phyloP scores from a whole-genome alignment of 179 eudicot species.

The Kewa caespitosa region DNA sequence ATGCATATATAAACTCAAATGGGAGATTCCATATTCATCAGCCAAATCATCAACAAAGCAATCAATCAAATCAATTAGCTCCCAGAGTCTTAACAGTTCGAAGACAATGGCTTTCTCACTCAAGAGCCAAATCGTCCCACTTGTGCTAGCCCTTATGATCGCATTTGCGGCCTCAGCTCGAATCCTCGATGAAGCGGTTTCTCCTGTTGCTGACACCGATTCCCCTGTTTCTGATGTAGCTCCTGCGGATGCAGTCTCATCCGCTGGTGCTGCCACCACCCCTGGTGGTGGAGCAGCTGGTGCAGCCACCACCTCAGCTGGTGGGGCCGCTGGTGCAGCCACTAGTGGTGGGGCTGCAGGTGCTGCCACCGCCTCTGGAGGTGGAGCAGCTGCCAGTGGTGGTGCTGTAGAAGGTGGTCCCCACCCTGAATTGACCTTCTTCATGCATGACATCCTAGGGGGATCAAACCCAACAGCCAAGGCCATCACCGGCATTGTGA shows the following conservation, averaged over 20 bases:
- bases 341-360: slow-evolving; percentile 1
- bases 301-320: slow-evolving; percentile 11
- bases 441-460: slow-evolving; percentile 94
- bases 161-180: slow-evolving; percentile 54
- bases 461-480: slow-evolving; percentile 81
- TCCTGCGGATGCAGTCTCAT: slow-evolving; percentile 20
- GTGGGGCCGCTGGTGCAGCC: slow-evolving; percentile 9
- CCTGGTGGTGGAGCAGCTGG: slow-evolving; percentile 23
- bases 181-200: slow-evolving; percentile 51
- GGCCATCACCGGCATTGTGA: slow-evolving; percentile 81
- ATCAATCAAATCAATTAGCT: slow-evolving; percentile 9
- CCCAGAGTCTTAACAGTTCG: slow-evolving; percentile 16
- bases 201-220: slow-evolving; percentile 26
- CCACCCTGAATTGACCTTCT: slow-evolving; percentile 61
- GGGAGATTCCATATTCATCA: slow-evolving; percentile 22
- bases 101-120: slow-evolving; percentile 26
- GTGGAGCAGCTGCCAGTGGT: slow-evolving; percentile 3
- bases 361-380: slow-evolving; percentile 8
- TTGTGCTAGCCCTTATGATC: slow-evolving; percentile 45
- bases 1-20: slow-evolving; percentile 30
- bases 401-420: slow-evolving; percentile 18
- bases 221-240: slow-evolving; percentile 34
- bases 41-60: slow-evolving; percentile 10
- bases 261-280: slow-evolving; percentile 13
- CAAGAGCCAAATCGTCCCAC: slow-evolving; percentile 40